Evolutionary conservation across 805 yeast species (phyloP).

Genomic region (Metschnikowia kofuensis): DNA sequence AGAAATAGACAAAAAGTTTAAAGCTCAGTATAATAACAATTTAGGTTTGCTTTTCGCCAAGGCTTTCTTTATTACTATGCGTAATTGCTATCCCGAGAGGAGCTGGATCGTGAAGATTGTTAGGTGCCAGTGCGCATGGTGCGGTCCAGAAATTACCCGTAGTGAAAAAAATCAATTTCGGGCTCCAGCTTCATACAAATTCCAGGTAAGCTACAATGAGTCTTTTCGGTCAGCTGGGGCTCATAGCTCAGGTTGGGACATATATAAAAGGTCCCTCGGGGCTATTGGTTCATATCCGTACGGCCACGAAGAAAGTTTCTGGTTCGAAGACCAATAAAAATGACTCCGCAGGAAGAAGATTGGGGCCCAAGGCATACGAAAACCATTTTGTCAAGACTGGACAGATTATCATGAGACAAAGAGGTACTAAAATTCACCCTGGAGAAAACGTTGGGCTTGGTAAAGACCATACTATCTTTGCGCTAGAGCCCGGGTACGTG

Average conservation of each 20-base stretch:
- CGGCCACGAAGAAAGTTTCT: slow-evolving; percentile 90
- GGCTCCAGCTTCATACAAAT: slow-evolving; percentile 9
- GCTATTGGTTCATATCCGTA: slow-evolving; percentile 54
- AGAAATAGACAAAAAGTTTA: too few relatives aligned
- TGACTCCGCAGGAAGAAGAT: slow-evolving; percentile 91
- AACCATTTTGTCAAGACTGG: slow-evolving; percentile 76
- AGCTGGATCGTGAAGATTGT: too few relatives aligned
- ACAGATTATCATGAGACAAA: slow-evolving; percentile 85
- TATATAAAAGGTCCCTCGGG: slow-evolving; percentile 11
- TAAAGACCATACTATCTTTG: slow-evolving; percentile 88
- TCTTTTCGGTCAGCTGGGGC: slow-evolving; percentile 11
- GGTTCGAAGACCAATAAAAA: slow-evolving; percentile 93
- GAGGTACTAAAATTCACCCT: slow-evolving; percentile 93
- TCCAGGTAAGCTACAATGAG: too few relatives aligned
- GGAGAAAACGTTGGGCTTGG: slow-evolving; percentile 92
- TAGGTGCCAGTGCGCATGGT: background rate
- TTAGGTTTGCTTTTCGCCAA: too few relatives aligned
- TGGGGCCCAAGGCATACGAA: slow-evolving; percentile 88
- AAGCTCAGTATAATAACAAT: too few relatives aligned
- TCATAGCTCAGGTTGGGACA: slow-evolving; percentile 12
- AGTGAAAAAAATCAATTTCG: background rate
- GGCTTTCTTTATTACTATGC: too few relatives aligned
- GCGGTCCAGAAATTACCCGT: background rate
- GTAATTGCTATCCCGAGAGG: too few relatives aligned
- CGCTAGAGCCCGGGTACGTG: slow-evolving; percentile 90